These are phyloP conservation scores for Penicillium cataractarum DNA, from an alignment of 495 filamentous ascomycete genomes.

Conservation along the genomic window DNA sequence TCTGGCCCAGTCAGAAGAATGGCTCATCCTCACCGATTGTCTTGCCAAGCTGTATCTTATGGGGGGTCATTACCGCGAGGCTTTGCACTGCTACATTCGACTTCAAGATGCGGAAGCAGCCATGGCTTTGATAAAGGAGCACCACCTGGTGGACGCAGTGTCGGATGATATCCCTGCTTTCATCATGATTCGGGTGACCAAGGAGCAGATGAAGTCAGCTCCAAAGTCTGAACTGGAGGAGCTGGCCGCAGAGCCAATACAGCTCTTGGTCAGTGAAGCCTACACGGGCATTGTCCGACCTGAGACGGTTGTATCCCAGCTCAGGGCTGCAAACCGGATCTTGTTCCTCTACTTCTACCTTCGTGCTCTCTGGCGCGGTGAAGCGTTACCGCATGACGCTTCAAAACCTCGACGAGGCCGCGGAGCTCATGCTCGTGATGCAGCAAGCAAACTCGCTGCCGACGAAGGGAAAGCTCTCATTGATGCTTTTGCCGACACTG, in stretches of 20 bases:
- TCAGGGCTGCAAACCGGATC: constrained; percentile 54
- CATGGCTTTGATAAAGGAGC: constrained; percentile 80
- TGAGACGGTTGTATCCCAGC: constrained; percentile 73
- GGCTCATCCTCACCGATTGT: constrained; percentile 80
- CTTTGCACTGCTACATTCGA: constrained; percentile 83
- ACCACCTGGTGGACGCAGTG: constrained; percentile 82
- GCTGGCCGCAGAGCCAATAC: constrained; percentile 77
- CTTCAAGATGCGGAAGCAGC: constrained; percentile 89
- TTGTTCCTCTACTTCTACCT: constrained; percentile 94
- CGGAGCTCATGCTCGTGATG: constrained; percentile 41
- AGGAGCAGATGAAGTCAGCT: constrained; percentile 68
- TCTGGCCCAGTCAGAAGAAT: constrained; percentile 74
- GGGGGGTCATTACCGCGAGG: constrained; percentile 76
- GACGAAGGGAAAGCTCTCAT: constrained; percentile 75
- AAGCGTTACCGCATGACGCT: constrained; percentile 51
- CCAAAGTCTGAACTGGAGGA: constrained; percentile 72
- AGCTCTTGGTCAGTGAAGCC: constrained; percentile 86
- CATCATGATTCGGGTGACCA: constrained; percentile 81
- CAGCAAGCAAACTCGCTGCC: constrained; percentile 50
- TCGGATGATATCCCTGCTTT: constrained; percentile 88
- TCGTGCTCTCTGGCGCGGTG: constrained; percentile 78
- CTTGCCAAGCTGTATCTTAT: constrained; percentile 83
- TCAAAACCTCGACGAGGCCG: constrained; percentile 45
- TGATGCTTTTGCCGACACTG: constrained; percentile 81
- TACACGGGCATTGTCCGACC: constrained; percentile 84